These are phyloP conservation scores for Blumeria hordei DNA, from an alignment of 2,329 filamentous ascomycete species.

Conservation along the genomic window DNA sequence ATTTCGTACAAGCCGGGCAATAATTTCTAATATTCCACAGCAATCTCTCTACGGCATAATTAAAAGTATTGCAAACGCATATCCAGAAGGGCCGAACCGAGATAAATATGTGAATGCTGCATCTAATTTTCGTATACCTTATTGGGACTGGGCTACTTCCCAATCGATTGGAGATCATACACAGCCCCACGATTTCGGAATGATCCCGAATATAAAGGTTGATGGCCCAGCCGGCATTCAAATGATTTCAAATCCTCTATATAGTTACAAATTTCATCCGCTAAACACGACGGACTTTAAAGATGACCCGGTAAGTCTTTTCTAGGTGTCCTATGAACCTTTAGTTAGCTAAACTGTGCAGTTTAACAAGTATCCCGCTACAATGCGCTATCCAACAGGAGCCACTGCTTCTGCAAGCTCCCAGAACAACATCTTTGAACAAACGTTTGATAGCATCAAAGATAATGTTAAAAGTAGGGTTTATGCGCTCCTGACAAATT, in stretches of 20 bases:
- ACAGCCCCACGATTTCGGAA: constrained; percentile 19
- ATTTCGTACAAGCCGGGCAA: not conserved
- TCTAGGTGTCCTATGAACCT: not conserved
- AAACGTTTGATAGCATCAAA: constrained; percentile 26
- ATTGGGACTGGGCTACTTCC: constrained; percentile 9
- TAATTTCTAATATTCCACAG: constrained; percentile 14
- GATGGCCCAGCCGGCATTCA: constrained; percentile 25
- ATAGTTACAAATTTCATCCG: constrained; percentile 24
- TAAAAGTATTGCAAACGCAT: constrained; percentile 19
- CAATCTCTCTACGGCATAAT: constrained; percentile 26
- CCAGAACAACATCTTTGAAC: constrained; percentile 31
- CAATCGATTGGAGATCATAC: not conserved
- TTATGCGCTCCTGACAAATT: constrained; percentile 42
- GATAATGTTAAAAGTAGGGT: constrained; percentile 34
- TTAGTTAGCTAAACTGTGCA: constrained; percentile 11
- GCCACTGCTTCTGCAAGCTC: constrained; percentile 23
- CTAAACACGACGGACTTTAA: constrained; percentile 25
- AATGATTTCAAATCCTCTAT: constrained; percentile 26
- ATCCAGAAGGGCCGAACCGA: constrained; percentile 12
- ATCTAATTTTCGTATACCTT: not conserved
- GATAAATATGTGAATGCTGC: constrained; percentile 18
- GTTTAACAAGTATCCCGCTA: constrained; percentile 35
- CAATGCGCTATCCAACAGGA: constrained; percentile 27
- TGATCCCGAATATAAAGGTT: constrained; percentile 21
- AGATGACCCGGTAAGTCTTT: constrained; percentile 28